Evolutionary conservation across 129 eudicot genomes (phyloP), one percentile per base, ranked within the genome.

Genomic region (Centella asiatica): DNA sequence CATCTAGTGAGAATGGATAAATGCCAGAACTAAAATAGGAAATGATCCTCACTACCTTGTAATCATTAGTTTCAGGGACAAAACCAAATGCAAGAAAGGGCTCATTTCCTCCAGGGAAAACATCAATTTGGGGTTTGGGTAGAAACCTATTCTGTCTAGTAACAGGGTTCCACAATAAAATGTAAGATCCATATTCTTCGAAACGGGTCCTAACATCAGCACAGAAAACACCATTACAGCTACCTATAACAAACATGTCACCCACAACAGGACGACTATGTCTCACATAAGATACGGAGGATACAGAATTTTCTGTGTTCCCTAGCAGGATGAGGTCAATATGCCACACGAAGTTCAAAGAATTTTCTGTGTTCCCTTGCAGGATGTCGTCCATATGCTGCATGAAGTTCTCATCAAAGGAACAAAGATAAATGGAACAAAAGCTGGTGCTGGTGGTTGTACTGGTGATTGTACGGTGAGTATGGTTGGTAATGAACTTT

Each of bases 111-210:
- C n/a, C 3, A 28, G 42, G 23, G 2, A 24, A 19, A 57, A 18
- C 28, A 10, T 57, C 62, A 57, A 57, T 57, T 6, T 12, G 40
- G 63, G 63, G 46, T 34, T 57, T 57, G 40, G 63, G 63, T 20
- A 57, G 63, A 57, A 18, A 57, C 40, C 45, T 19, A 37, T 57
- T 57, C 4, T 57, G 45, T 34, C n/a, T 34, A 17, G 63, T 57
- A 25, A 57, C 28, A 34, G 44, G 63, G 20, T 57, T 57, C 28
- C 45, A 57, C 40, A 57, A 24, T 1, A 57, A 32, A 33, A 57
- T 33, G 19, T 5, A 40, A 57, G 63, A 20, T 57, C 28, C 63
- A 12, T 24, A 34, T 4, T 20, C 28, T 57, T 14, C 44, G 0
- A 0, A 22, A 55, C 0, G 12, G 8, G 23, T n/a, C 3, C 19